Evolutionary conservation across 306 rosid genomes (phyloP).

Genomic region (Cucumis hystrix): DNA sequence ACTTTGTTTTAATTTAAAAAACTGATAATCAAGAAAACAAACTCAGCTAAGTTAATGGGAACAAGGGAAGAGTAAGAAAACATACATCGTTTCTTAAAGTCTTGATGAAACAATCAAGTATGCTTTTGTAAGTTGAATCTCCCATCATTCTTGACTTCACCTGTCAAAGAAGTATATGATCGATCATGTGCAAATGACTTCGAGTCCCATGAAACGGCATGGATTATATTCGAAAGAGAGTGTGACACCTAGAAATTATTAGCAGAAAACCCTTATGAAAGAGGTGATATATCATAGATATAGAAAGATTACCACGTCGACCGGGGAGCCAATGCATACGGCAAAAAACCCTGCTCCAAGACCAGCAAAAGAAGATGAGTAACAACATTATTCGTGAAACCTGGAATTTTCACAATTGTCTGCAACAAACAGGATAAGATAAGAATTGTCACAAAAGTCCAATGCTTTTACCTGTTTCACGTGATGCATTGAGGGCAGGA

Average conservation of each 20-base stretch:
- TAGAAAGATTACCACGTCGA: slow-evolving; percentile 74
- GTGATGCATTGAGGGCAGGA: neutral
- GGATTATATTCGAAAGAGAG: neutral
- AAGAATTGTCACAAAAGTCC: neutral
- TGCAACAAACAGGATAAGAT: slow-evolving; percentile 22
- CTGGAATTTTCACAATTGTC: slow-evolving; percentile 92
- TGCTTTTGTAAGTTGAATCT: slow-evolving; percentile 77
- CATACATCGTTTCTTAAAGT: slow-evolving; percentile 86
- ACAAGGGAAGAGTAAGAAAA: neutral
- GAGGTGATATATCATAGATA: neutral
- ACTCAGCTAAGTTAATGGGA: neutral
- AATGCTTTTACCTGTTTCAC: too few species aligned
- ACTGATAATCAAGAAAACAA: neutral
- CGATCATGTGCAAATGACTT: neutral
- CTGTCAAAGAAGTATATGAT: slow-evolving; percentile 30
- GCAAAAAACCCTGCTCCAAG: slow-evolving; percentile 95
- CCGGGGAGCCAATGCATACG: slow-evolving; percentile 95
- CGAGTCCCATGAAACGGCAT: neutral
- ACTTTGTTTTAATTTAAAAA: neutral
- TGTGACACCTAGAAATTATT: neutral
- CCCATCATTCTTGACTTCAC: slow-evolving; percentile 99
- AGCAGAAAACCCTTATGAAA: neutral
- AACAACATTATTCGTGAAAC: slow-evolving; percentile 69
- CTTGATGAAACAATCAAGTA: slow-evolving; percentile 75
- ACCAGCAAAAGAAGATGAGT: slow-evolving; percentile 90